Evolutionary conservation across 1,139 yeast species (phyloP), one percentile per base, ranked within the genome.

Genomic region (Groenewaldozyma sp.): DNA sequence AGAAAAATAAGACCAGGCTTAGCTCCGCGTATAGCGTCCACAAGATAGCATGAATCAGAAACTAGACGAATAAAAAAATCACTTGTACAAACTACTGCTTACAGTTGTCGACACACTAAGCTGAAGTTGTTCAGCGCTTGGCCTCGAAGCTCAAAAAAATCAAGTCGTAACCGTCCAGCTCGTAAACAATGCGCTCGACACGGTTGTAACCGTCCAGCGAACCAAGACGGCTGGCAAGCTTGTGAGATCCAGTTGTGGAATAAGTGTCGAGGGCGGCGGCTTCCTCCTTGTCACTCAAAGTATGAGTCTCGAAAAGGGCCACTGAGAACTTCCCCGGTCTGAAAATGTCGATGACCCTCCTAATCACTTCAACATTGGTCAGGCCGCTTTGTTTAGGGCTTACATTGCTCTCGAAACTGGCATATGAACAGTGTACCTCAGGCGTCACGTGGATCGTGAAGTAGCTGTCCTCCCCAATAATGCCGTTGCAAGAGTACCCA

Each of bases 391-490:
- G 59, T 13, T 66, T 60, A 3, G 74, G 65, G 9, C 80, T 76
- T 37, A 78, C 84, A 58, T 84, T 91, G 16, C 96, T 78, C 59
- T 91, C 97, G 62, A 88, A 91, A 13, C 95, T 83, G 11, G 97
- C 97, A 62, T 91, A 91, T 2, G 95, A 84, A 86, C 94, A 91
- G 24, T 91, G 94, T 16, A 70, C 61, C 60, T 91, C 97, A 0
- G 98, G 98, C 0, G 98, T 91, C 31, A 91, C 83, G 60, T 91
- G 98, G 46, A 88, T 70, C 14, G 97, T 91, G 58, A 84, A 87
- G 65, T 88, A 91, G 58, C 73, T 74, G 35, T 67, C 64, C 36
- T 64, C 68, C 40, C 74, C 66, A 38, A 82, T 62, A 35, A 86
- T 66, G 21, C 93, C 80, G 61, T 91, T 91, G 37, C 95, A 83